phyloP scores from a whole-genome alignment of 164 flowering plant species.

The Magnolia sinica region DNA sequence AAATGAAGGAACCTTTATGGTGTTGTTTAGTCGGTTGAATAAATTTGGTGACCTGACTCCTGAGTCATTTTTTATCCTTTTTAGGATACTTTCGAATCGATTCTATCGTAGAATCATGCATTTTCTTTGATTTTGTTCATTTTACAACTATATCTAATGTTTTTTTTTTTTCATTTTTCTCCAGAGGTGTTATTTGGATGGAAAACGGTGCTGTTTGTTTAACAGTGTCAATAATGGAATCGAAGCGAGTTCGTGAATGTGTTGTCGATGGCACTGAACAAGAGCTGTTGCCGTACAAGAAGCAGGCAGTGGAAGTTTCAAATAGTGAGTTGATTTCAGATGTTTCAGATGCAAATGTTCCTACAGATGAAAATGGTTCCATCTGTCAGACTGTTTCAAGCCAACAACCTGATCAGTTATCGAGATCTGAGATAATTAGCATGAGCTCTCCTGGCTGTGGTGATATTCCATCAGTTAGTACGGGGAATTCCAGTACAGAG shows the following conservation, averaged over 20 bases:
- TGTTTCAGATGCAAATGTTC: conserved; percentile 23
- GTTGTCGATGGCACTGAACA: conserved; percentile 37
- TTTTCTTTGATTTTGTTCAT: background rate
- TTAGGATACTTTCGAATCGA: background rate
- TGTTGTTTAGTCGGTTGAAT: background rate
- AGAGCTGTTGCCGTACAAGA: conserved; percentile 18
- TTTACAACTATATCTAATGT: background rate
- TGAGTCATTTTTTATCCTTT: background rate
- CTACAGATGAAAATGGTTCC: conserved; percentile 43
- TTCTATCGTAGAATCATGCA: background rate
- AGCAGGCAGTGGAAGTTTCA: conserved; percentile 21
- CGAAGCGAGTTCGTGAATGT: conserved; percentile 50
- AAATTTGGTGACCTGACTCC: background rate
- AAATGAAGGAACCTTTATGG: background rate
- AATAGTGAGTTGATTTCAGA: conserved; percentile 26
- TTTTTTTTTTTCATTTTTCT: too few relatives aligned
- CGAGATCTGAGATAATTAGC: conserved; percentile 36
- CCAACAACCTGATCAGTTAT: conserved; percentile 42
- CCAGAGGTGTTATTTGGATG: conserved; percentile 21
- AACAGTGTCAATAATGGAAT: conserved; percentile 24
- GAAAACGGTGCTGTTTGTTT: conserved; percentile 21
- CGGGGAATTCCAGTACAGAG: conserved; percentile 21
- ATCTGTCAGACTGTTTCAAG: conserved; percentile 27
- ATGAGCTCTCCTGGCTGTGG: conserved; percentile 6
- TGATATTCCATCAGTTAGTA: conserved; percentile 15